Evolutionary conservation across 176 grass and related monocot genomes (phyloP), one percentile per base, ranked within the genome.

Genomic region (Triticum monococcum): DNA sequence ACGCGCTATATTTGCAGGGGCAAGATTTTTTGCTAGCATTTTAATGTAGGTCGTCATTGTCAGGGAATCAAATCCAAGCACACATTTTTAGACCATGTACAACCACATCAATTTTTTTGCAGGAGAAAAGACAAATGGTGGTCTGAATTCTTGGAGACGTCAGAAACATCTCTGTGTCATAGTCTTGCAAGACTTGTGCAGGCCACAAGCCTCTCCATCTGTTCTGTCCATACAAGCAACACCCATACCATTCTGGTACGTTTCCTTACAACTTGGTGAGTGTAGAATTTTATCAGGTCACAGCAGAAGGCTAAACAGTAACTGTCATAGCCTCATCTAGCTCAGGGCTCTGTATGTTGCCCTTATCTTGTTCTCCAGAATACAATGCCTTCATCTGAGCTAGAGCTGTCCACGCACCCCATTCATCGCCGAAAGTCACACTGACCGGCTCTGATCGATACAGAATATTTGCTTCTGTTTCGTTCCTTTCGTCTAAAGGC

Each of bases 101-200:
- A 30, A 3, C 72, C 72, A 36, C 78, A 48, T 71, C 36, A 33
- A 59, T 60, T 12, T 79, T 57, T 57, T 22, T 69, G 23, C n/a
- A 86, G 16, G 68, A 85, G 59, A 79, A 79, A 79, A 65, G 66
- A 30, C 59, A 75, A 81, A 68, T 85, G 59, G 24, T 85, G 59
- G 18, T 75, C 12, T 84, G 38, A 84, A 66, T 32, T 52, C 75
- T 76, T 4, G 17, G 25, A 17, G 33, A 17, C 46, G 83, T 86
- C 70, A 59, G 86, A 77, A 83, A 64, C 64, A 84, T 78, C 28
- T 72, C 3, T 38, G 18, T 52, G 52, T 33, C 57, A 24, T 65
- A 48, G 31, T 79, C 79, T 31, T 80, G 40, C n/a, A 59, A 87
- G 74, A 83, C 89, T 56, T 86, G 89, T 90, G 89, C 84, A 50